Percentiles rank a stretch among this genome's conserved stretches.
phyloP scores from a whole-genome alignment of 2,329 filamentous ascomycete genomes.

The Diaporthe nobilis region DNA sequence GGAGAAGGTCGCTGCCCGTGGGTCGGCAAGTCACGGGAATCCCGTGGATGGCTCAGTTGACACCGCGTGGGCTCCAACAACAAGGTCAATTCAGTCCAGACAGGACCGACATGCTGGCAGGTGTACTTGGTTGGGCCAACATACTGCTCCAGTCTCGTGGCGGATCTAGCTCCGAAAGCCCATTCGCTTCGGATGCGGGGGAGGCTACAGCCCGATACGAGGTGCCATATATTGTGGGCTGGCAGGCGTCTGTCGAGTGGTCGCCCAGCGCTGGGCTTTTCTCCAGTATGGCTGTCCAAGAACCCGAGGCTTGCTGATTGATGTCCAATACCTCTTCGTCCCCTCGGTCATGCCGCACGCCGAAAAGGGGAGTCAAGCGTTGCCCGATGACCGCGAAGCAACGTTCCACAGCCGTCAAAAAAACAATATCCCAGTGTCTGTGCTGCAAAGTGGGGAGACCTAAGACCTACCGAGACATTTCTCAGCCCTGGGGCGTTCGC shows the following conservation, averaged over 20 bases:
- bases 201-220: conserved; percentile 9
- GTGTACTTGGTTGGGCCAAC: conserved; percentile 5
- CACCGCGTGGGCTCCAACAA: not conserved
- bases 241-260: not conserved
- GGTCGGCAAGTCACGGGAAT: conserved; percentile 5
- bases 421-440: not conserved
- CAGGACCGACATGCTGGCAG: not conserved
- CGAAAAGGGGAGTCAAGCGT: not conserved
- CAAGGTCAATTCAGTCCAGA: not conserved
- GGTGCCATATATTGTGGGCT: conserved; percentile 26
- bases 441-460: not conserved
- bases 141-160: conserved; percentile 9
- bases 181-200: conserved; percentile 22
- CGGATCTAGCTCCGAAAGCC: not conserved
- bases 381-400: conserved; percentile 9
- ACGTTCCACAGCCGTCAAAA: not conserved
- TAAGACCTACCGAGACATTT: not conserved
- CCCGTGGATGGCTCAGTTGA: conserved; percentile 13
- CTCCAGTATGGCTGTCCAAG: not conserved
- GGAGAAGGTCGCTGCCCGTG: conserved; percentile 28
- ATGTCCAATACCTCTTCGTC: not conserved
- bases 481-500: conserved; percentile 4
- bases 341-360: not conserved
- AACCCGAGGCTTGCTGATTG: not conserved
- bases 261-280: conserved; percentile 1